Conservation (phyloP, 2,329 filamentous ascomycete species). For the Parastagonospora avenae region DNA sequence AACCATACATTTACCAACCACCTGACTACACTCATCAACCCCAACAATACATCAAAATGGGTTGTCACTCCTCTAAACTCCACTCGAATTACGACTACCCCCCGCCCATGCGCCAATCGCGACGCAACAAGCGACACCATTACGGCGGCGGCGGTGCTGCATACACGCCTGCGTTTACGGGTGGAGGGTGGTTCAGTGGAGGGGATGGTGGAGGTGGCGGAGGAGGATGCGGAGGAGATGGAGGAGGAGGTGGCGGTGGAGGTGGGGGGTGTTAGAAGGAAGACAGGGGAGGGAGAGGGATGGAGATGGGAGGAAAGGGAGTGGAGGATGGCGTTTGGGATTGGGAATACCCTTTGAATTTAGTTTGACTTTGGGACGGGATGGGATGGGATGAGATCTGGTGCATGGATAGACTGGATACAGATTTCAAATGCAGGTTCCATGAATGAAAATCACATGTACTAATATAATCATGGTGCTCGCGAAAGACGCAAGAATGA, state of each 20-base stretch:
- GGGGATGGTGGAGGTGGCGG: constrained; percentile 11
- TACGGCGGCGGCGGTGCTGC: constrained; percentile 5
- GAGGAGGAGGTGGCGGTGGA: constrained; percentile 9
- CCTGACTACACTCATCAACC: too few relatives aligned
- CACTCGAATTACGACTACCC: constrained; percentile 10
- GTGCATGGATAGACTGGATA: too few relatives aligned
- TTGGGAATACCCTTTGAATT: constrained; percentile 1
- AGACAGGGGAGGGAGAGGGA: background rate
- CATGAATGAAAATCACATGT: background rate
- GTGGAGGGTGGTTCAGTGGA: constrained; percentile 15
- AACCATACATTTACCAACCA: too few relatives aligned
- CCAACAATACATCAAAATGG: constrained; percentile 15
- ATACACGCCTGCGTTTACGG: background rate
- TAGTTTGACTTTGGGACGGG: background rate
- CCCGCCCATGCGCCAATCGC: constrained; percentile 12
- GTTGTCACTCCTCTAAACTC: constrained; percentile 23
- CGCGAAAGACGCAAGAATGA: too few relatives aligned
- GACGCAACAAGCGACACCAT: background rate
- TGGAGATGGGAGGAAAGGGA: background rate
- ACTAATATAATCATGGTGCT: too few relatives aligned
- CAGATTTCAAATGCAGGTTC: too few relatives aligned
- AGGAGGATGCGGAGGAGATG: constrained; percentile 6
- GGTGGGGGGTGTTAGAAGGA: constrained; percentile 9
- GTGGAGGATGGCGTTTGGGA: background rate
- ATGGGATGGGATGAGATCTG: background rate